Evolutionary conservation across 495 filamentous ascomycete species (phyloP), one percentile per base, ranked within the genome.

Genomic region (Aspergillus affinis): DNA sequence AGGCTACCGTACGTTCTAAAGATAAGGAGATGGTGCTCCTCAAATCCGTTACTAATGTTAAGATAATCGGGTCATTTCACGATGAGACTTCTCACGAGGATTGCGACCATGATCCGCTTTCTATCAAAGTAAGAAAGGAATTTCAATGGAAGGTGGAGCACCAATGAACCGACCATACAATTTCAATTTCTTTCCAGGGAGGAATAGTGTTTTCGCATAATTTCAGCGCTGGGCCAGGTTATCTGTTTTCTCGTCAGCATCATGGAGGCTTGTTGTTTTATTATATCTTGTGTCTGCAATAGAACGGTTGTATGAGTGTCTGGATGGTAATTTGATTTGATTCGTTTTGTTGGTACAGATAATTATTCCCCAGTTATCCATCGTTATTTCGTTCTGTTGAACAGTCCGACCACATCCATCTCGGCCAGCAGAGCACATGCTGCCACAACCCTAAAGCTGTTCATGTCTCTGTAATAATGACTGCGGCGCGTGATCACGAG

Each of bases 401-500:
- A 41, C 12, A 41, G 12, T 17, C 36, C 36, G 0, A 10, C 48
- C 48, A 32, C 20, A 17, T 63, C 61, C 32, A 64, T 17, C 41
- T 60, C 61, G 12, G 41, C 49, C 3, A 64, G 48, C 17, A 64
- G 45, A 4, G 61, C 61, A 49, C 61, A 64, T 2, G 54, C 41
- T 6, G 61, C 57, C 9, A 64, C 53, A 0, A 60, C 27, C 13
- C 19, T n/a, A 19, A 64, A 64, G 41, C 61, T 64, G 48, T 54
- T 23, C 18, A 64, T 18, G 17, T 57, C 57, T 8, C 55, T 30
- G 19, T 54, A 53, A 7, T 20, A 20, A 12, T 44, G 29, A 5
- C 21, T 57, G 36, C 55, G 54, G 19, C 54, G 54, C 2, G 41
- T 19, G 1, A 20, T 20, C 4, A 23, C 51, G 10, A 12, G 19